Evolutionary conservation across 768 basidiomycete genomes (phyloP).

Genomic region (Hemileccinum rubropunctum): DNA sequence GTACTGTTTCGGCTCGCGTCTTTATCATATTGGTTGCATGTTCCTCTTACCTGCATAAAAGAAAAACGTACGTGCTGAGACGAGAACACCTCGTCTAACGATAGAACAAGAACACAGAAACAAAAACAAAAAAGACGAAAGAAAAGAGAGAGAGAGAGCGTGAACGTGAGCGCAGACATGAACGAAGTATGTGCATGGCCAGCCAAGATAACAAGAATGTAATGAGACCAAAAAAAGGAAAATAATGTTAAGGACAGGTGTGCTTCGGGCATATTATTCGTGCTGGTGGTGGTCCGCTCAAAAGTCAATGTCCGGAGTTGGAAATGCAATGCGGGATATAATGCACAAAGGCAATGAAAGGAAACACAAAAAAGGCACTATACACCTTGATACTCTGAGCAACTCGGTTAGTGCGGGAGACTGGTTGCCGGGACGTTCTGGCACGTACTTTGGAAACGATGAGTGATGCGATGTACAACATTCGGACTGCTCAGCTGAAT

Average conservation of each 20-base stretch:
- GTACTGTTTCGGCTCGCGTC: slow-evolving; percentile 22
- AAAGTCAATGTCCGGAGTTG: slow-evolving; percentile 10
- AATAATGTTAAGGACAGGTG: slow-evolving; percentile 33
- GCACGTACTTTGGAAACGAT: slow-evolving; percentile 20
- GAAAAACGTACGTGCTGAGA: slow-evolving; percentile 15
- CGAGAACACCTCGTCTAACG: slow-evolving; percentile 10
- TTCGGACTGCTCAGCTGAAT: slow-evolving; percentile 28
- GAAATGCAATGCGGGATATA: slow-evolving; percentile 25
- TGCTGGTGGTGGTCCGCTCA: slow-evolving; percentile 14
- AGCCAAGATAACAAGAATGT: slow-evolving; percentile 24
- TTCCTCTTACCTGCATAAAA: slow-evolving; percentile 29
- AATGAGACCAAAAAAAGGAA: slow-evolving; percentile 16
- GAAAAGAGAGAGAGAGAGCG: background rate
- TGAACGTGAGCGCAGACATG: slow-evolving; percentile 6
- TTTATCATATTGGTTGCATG: slow-evolving; percentile 23
- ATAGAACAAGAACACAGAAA: slow-evolving; percentile 18
- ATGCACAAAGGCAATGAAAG: slow-evolving; percentile 15
- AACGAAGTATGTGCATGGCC: slow-evolving; percentile 23
- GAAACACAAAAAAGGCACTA: slow-evolving; percentile 10
- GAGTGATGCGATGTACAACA: slow-evolving; percentile 12
- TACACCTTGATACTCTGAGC: slow-evolving; percentile 21
- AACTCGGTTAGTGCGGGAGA: background rate
- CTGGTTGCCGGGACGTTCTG: background rate
- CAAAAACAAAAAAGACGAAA: background rate
- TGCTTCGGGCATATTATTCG: slow-evolving; percentile 13